Evolutionary conservation across 768 basidiomycete genomes (phyloP).

Genomic region (Pleurotus pulmonarius): DNA sequence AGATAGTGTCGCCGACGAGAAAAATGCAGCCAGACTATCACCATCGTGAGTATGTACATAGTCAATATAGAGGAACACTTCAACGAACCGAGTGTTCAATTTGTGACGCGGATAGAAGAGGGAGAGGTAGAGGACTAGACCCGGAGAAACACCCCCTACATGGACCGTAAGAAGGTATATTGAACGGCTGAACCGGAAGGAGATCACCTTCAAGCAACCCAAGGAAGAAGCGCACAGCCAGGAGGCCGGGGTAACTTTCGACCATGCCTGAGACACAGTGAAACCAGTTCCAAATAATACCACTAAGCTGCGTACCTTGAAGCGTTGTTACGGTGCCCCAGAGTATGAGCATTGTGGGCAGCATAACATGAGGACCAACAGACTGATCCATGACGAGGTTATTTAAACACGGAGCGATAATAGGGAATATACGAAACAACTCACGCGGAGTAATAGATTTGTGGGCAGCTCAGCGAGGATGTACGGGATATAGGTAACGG

Average conservation of each 20-base stretch:
- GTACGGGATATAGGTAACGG: constrained; percentile 46
- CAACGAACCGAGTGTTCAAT: constrained; percentile 42
- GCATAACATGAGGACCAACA: constrained; percentile 53
- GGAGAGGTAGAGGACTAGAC: constrained; percentile 55
- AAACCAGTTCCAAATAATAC: too few species aligned
- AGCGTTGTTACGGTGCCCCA: constrained; percentile 64
- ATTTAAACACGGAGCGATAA: neutral
- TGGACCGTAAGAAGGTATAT: too few species aligned
- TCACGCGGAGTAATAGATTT: constrained; percentile 53
- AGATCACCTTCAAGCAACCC: constrained; percentile 40
- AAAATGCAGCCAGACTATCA: constrained; percentile 41
- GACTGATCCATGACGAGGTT: constrained; percentile 17
- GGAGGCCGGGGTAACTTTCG: constrained; percentile 36
- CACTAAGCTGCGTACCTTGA: constrained; percentile 38
- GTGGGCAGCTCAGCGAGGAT: constrained; percentile 59
- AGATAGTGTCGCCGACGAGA: constrained; percentile 51
- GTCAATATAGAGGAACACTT: constrained; percentile 11
- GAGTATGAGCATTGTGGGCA: constrained; percentile 56
- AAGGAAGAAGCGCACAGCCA: constrained; percentile 50
- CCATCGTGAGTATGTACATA: constrained; percentile 33
- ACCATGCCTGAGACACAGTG: constrained; percentile 36
- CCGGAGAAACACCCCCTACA: constrained; percentile 44
- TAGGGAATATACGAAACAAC: constrained; percentile 1
- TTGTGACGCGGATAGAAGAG: constrained; percentile 50
- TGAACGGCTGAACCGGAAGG: too few species aligned